A percentile compares a stretch with the other conserved stretches of the same genome.
phyloP scores from a whole-genome alignment of 164 flowering plant genomes.

The Vitis rupestris region DNA sequence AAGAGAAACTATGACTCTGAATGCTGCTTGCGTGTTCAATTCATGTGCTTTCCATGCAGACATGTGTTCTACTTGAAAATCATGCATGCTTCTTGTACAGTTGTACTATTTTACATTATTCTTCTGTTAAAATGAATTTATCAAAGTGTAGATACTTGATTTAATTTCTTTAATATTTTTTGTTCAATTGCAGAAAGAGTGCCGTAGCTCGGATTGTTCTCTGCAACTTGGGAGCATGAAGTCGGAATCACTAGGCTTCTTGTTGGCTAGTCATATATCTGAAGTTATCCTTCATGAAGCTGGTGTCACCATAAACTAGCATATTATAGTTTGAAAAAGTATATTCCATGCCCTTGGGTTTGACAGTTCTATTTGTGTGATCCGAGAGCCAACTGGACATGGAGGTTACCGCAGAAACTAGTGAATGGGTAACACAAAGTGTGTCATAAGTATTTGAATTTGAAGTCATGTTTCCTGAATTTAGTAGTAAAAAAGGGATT shows the following conservation, averaged over 20 bases:
- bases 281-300: too few relatives aligned
- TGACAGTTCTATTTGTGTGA: constrained; percentile 42
- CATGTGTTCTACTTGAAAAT: too few relatives aligned
- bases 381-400: constrained; percentile 49
- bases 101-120: too few relatives aligned
- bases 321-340: too few relatives aligned
- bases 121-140: neutral
- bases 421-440: constrained; percentile 92
- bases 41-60: too few relatives aligned
- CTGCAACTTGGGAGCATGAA: too few relatives aligned
- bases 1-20: too few relatives aligned
- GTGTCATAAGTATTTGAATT: neutral
- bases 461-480: neutral
- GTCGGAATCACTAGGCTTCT: too few relatives aligned
- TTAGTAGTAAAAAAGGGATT: neutral
- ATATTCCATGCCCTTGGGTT: neutral
- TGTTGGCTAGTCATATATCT: too few relatives aligned
- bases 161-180: neutral
- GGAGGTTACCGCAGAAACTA: constrained; percentile 47
- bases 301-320: too few relatives aligned
- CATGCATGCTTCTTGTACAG: neutral
- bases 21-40: too few relatives aligned
- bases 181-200: neutral
- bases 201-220: too few relatives aligned
- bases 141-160: neutral